A percentile compares a stretch with the other conserved stretches of the same genome.
Conservation (phyloP, 1,284 basidiomycete species). For the Ustilago tritici region DNA sequence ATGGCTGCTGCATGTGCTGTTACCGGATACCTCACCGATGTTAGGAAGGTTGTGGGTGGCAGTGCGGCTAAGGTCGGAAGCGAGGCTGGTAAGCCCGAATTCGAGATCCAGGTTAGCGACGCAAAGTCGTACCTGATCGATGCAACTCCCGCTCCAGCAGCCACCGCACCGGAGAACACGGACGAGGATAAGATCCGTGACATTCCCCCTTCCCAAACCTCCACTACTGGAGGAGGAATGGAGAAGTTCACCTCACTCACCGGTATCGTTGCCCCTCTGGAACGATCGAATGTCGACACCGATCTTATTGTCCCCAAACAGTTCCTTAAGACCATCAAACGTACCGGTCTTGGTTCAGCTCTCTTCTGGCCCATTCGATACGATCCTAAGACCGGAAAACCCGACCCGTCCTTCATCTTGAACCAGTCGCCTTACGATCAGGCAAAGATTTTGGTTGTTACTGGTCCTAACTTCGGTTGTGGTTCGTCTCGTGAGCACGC, state of each 20-base stretch:
- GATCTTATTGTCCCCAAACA: constrained; percentile 69
- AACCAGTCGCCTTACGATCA: constrained; percentile 61
- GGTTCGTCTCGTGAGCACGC: constrained; percentile 67
- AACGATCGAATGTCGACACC: constrained; percentile 67
- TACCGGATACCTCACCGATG: constrained; percentile 68
- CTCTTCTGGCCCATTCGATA: constrained; percentile 67
- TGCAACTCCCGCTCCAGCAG: constrained; percentile 43
- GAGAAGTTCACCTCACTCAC: constrained; percentile 62
- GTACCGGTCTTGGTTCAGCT: constrained; percentile 65
- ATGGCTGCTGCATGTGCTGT: constrained; percentile 68
- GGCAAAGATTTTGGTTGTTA: constrained; percentile 64
- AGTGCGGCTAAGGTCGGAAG: constrained; percentile 46
- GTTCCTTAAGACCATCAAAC: constrained; percentile 69
- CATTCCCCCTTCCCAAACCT: constrained; percentile 38
- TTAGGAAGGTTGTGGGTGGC: constrained; percentile 60
- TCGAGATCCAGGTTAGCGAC: constrained; percentile 60
- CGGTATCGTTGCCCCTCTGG: constrained; percentile 66
- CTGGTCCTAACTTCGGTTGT: constrained; percentile 67
- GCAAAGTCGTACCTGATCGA: constrained; percentile 60
- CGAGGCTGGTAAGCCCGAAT: constrained; percentile 54
- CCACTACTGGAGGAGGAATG: constrained; percentile 57
- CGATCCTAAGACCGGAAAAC: constrained; percentile 63
- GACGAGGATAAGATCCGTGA: constrained; percentile 60
- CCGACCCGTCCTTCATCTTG: constrained; percentile 59
- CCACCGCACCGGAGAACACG: constrained; percentile 36